Percentiles rank a stretch among this genome's conserved stretches.
Conservation (phyloP, 306 rosid genomes). For the Purshia tridentata region DNA sequence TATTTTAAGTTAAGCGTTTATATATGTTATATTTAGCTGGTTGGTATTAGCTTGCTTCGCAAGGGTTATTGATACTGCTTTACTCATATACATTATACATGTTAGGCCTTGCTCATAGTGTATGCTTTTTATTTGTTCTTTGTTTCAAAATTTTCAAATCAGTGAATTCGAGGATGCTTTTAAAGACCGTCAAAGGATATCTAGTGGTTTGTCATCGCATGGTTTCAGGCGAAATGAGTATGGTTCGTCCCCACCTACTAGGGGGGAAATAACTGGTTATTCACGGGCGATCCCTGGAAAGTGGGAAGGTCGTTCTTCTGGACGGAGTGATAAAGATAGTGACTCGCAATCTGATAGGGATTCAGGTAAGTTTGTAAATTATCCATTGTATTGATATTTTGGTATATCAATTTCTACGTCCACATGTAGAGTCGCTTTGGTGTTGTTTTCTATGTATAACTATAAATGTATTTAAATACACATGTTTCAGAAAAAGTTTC, state of each 20-base stretch:
- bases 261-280: constrained; percentile 58
- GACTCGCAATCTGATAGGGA: constrained; percentile 84
- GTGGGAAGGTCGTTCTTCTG: constrained; percentile 85
- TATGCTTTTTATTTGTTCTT: background rate
- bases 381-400: constrained; percentile 9
- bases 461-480: background rate
- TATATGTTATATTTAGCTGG: constrained; percentile 1
- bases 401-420: background rate
- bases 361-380: constrained; percentile 60
- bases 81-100: background rate
- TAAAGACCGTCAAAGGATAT: constrained; percentile 62
- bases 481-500: background rate
- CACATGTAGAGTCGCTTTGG: background rate
- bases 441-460: background rate
- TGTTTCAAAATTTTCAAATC: constrained; percentile 11
- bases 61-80: constrained; percentile 11
- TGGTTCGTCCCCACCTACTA: constrained; percentile 85
- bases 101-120: constrained; percentile 29
- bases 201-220: constrained; percentile 57
- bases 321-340: constrained; percentile 68
- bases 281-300: constrained; percentile 72
- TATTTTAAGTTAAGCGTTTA: background rate
- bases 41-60: background rate
- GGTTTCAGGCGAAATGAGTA: constrained; percentile 65
- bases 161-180: constrained; percentile 82